phyloP scores from a whole-genome alignment of 441 rosid genomes.

The Populus hybrid region DNA sequence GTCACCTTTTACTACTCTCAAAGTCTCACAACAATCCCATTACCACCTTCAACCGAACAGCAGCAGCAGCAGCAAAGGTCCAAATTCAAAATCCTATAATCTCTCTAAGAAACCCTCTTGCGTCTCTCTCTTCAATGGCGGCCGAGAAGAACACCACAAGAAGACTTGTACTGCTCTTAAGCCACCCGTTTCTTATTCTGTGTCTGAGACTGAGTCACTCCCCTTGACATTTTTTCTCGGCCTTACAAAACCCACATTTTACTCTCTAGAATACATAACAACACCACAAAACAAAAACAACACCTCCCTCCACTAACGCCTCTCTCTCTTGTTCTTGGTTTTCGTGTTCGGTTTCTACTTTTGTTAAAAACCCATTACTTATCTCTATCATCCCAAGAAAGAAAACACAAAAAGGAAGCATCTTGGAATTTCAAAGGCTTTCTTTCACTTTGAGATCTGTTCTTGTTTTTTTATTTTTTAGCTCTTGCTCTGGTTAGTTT shows the following conservation, averaged over 20 bases:
- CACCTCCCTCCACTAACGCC: background rate
- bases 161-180: constrained; percentile 5
- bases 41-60: no score
- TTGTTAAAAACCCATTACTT: constrained; percentile 37
- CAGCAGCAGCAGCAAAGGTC: constrained; percentile 32
- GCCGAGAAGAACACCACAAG: constrained; percentile 25
- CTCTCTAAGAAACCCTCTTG: background rate
- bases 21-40: constrained; percentile 17
- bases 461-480: background rate
- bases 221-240: constrained; percentile 24
- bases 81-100: constrained; percentile 44
- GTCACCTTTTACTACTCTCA: constrained; percentile 14
- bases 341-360: constrained; percentile 40
- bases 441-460: constrained; percentile 35
- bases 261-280: background rate
- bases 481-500: background rate
- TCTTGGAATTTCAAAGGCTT: constrained; percentile 18
- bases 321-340: constrained; percentile 28
- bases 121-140: constrained; percentile 44
- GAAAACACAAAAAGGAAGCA: constrained; percentile 7
- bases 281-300: background rate
- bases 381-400: constrained; percentile 35
- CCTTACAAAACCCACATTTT: constrained; percentile 7
- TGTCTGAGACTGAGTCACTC: constrained; percentile 25
- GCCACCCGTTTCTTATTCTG: constrained; percentile 1